phyloP scores from a whole-genome alignment of 192 early-diverging fungal genomes.

The Backusella westeae region DNA sequence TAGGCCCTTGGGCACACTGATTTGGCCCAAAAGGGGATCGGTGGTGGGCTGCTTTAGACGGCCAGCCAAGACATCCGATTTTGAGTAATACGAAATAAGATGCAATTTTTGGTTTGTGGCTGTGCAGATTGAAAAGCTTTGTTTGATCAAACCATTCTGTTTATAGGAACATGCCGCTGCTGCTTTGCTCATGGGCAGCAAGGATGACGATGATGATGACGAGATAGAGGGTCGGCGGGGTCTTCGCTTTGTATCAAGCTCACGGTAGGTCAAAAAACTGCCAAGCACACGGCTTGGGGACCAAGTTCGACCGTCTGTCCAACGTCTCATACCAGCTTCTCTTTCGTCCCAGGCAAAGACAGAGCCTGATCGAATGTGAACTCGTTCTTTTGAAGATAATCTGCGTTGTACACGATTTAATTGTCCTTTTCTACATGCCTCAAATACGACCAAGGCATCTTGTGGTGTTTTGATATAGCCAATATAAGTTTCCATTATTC shows the following conservation, averaged over 20 bases:
- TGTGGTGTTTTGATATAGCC: slow-evolving; percentile 85
- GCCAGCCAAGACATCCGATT: slow-evolving; percentile 68
- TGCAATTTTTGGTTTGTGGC: slow-evolving; percentile 77
- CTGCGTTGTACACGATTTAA: slow-evolving; percentile 78
- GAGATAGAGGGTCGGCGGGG: slow-evolving; percentile 37
- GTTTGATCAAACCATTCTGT: slow-evolving; percentile 83
- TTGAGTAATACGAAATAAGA: slow-evolving; percentile 89
- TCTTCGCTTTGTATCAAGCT: slow-evolving; percentile 67
- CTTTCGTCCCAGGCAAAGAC: slow-evolving; percentile 92
- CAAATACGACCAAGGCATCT: slow-evolving; percentile 86
- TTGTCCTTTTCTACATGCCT: slow-evolving; percentile 78
- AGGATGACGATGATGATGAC: background rate
- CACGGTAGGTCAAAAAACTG: slow-evolving; percentile 87
- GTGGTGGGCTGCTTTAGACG: slow-evolving; percentile 65
- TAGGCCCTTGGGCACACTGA: slow-evolving; percentile 75
- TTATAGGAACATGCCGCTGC: slow-evolving; percentile 55
- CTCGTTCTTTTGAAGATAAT: slow-evolving; percentile 80
- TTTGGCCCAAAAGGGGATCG: slow-evolving; percentile 60
- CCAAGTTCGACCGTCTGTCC: slow-evolving; percentile 93
- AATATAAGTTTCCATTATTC: slow-evolving; percentile 76
- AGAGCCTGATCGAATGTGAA: slow-evolving; percentile 77
- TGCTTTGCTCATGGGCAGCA: slow-evolving; percentile 16
- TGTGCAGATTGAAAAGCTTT: slow-evolving; percentile 85
- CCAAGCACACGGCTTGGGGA: slow-evolving; percentile 85
- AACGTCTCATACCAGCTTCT: slow-evolving; percentile 88